Base-by-base conservation (phyloP, 2,329 filamentous ascomycete genomes). In the Fusarium sambucinum region DNA sequence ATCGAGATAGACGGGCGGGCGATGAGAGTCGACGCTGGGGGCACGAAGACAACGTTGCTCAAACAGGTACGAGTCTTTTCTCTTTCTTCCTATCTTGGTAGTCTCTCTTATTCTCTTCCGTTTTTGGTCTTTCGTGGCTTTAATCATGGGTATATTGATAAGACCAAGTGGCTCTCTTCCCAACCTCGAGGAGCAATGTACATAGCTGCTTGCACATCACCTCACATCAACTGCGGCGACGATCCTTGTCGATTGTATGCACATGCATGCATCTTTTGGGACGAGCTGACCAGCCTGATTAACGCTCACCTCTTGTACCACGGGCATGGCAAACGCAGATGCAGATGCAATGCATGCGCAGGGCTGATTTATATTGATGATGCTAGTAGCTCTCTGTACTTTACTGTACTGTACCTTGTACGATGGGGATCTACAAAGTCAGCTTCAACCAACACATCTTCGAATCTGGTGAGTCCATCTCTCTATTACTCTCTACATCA, bases 391-490 rank as follows among this genome's bases (percentile, higher is more conserved):
- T 21, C 11, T n/a, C 40, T 21, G 30, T 16, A 45, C 40, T 19
- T 25, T 12, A 42, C 23, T 44, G 62, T 40, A 21, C 40, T 35
- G 51, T 30, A 47, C 50, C 48, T 54, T 54, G 38, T 56, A 40
- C 66, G 66, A 35, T 69, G 66, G 66, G 56, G 66, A 6, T 50
- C 65, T 59, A 55, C 55, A 14, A 68, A 40, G 19, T 45, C 66
- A 29, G 44, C 50, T 51, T 66, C 56, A 35, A 53, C 60, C 46
- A 66, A 45, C 41, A 66, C 50, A 2, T 35, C 16, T 5, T 37
- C 17, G 17, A 60, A 33, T 6, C 42, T 35, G 45, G 66, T 69
- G 25, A 52, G 66, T 50, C 33, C 35, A 38, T 21, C n/a, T 38
- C 12, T 38, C 35, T 38, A 14, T 38, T 38, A 19, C n/a, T 17